Percentiles rank a stretch among this genome's conserved stretches.
Conservation (phyloP, 2,329 filamentous ascomycete species). For the Leptographium lundbergii region DNA sequence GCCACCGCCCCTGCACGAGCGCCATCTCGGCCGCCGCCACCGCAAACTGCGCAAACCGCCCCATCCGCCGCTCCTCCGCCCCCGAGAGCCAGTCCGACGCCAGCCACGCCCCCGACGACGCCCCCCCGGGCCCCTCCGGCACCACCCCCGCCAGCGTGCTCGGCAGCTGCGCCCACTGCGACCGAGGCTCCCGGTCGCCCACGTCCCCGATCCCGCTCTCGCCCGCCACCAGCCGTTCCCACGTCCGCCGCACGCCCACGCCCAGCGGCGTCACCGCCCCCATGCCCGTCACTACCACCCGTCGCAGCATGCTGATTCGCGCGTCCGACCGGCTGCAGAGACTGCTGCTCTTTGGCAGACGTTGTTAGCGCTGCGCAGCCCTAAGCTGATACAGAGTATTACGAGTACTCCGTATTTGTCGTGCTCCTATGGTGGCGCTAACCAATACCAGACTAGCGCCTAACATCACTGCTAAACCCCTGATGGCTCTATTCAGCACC, state of each 20-base stretch:
- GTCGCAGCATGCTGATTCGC: constrained; percentile 27
- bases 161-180: constrained; percentile 57
- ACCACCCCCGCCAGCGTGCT: constrained; percentile 79
- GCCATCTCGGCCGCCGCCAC: constrained; percentile 80
- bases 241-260: constrained; percentile 64
- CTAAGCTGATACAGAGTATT: no score
- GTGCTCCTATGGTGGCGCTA: no score
- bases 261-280: constrained; percentile 76
- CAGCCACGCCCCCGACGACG: constrained; percentile 30
- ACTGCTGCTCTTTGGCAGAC: background rate
- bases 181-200: constrained; percentile 41
- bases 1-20: constrained; percentile 69
- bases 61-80: constrained; percentile 62
- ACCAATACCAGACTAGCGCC: background rate
- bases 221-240: constrained; percentile 67
- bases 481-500: constrained; percentile 1
- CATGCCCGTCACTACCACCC: constrained; percentile 74
- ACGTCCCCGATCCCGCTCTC: constrained; percentile 72
- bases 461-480: background rate
- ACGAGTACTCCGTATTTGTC: no score
- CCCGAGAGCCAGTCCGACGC: constrained; percentile 40
- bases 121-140: constrained; percentile 28
- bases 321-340: background rate
- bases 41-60: constrained; percentile 85
- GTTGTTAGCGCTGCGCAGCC: background rate